These are phyloP conservation scores for Phialemonium atrogriseum DNA, from an alignment of 2,329 filamentous ascomycete species.

Conservation along the genomic window DNA sequence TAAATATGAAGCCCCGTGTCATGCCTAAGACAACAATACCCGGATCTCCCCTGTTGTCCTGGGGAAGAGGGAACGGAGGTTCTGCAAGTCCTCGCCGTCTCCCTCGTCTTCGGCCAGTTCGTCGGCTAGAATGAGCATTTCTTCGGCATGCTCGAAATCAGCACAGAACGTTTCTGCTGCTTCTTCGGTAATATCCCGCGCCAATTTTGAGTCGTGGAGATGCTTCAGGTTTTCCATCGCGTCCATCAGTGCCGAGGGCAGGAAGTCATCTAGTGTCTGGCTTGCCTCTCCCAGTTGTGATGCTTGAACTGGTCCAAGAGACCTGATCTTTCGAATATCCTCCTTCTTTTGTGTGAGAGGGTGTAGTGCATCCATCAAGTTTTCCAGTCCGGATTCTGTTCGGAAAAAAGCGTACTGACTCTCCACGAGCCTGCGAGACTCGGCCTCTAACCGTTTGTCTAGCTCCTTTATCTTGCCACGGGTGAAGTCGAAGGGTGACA, in stretches of 20 bases:
- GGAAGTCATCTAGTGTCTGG: slow-evolving; percentile 77
- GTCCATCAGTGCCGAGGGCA: slow-evolving; percentile 89
- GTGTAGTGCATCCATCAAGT: slow-evolving; percentile 51
- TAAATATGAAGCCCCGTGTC: too few species aligned
- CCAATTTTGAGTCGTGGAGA: slow-evolving; percentile 63
- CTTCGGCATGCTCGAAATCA: slow-evolving; percentile 63
- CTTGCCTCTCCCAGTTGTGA: slow-evolving; percentile 57
- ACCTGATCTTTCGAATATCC: slow-evolving; percentile 46
- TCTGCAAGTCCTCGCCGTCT: slow-evolving; percentile 16
- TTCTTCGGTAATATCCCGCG: slow-evolving; percentile 69
- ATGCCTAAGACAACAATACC: slow-evolving; percentile 43
- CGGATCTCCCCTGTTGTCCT: slow-evolving; percentile 53
- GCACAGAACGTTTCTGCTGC: slow-evolving; percentile 77
- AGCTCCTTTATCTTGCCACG: slow-evolving; percentile 46
- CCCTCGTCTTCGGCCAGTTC: slow-evolving; percentile 19
- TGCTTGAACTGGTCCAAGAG: slow-evolving; percentile 49
- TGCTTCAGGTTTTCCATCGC: slow-evolving; percentile 72
- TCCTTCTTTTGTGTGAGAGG: slow-evolving; percentile 25
- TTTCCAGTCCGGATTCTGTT: slow-evolving; percentile 62
- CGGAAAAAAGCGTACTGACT: slow-evolving; percentile 68
- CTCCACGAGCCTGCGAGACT: slow-evolving; percentile 50
- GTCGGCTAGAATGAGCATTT: slow-evolving; percentile 36
- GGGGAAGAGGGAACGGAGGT: slow-evolving; percentile 41
- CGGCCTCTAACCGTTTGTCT: slow-evolving; percentile 43
- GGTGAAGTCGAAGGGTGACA: slow-evolving; percentile 58